Conservation (phyloP, 108 stramenopile genomes). For the Mediolabrus comicus region DNA sequence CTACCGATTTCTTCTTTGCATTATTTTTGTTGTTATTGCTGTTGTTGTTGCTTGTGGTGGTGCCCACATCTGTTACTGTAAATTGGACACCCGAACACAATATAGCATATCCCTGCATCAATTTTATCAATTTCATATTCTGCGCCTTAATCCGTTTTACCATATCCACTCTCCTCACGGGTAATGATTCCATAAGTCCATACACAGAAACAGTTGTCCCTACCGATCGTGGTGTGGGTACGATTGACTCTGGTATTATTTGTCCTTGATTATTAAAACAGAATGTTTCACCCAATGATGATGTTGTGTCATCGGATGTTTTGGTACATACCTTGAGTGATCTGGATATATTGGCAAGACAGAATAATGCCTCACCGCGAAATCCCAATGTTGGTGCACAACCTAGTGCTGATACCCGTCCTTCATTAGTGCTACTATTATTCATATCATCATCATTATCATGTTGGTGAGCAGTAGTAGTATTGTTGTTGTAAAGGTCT, state of each 20-base stretch:
- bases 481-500: constrained; percentile 80
- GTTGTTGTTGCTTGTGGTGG: not conserved
- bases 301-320: constrained; percentile 47
- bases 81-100: constrained; percentile 69
- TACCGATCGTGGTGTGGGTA: constrained; percentile 50
- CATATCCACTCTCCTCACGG: constrained; percentile 81
- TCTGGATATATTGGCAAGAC: constrained; percentile 63
- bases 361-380: constrained; percentile 91
- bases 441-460: constrained; percentile 8
- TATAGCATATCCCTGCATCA: constrained; percentile 84
- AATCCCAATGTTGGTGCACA: constrained; percentile 62
- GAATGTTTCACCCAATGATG: constrained; percentile 57
- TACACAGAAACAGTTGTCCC: constrained; percentile 89
- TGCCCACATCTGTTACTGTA: constrained; percentile 62
- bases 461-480: not conserved
- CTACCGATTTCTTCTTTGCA: constrained; percentile 37
- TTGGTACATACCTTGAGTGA: constrained; percentile 69
- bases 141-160: constrained; percentile 65
- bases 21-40: not conserved
- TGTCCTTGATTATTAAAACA: constrained; percentile 58
- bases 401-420: no score
- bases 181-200: constrained; percentile 74
- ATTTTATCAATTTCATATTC: constrained; percentile 61
- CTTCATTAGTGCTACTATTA: no score
- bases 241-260: constrained; percentile 20